phyloP scores from a whole-genome alignment of 2,329 filamentous ascomycete genomes.

The Cordyceps tenuipes region DNA sequence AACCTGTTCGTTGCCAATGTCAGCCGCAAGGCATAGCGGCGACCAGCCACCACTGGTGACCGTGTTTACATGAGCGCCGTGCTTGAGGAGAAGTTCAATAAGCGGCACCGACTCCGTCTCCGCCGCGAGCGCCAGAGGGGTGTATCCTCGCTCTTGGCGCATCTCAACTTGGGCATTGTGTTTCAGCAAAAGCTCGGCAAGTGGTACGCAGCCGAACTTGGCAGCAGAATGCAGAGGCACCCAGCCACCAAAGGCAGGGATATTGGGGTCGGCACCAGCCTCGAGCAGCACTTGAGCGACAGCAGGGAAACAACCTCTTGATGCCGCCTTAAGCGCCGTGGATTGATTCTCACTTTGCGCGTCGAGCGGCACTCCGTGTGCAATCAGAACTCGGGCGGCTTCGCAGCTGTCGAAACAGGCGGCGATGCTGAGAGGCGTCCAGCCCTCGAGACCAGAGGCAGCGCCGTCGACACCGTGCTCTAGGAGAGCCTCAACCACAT shows the following conservation, averaged over 20 bases:
- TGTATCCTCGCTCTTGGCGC: conserved; percentile 13
- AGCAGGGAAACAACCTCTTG: conserved; percentile 6
- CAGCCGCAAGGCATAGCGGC: conserved; percentile 23
- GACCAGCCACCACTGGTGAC: conserved; percentile 15
- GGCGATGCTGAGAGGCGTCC: conserved; percentile 13
- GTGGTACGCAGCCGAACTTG: conserved; percentile 8
- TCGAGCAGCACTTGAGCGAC: conserved; percentile 11
- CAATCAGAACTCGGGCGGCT: conserved; percentile 9
- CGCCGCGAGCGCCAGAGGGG: conserved; percentile 10
- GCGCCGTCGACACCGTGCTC: conserved; percentile 6
- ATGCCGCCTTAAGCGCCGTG: conserved; percentile 13
- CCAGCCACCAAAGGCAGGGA: conserved; percentile 9
- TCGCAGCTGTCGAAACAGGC: conserved; percentile 12
- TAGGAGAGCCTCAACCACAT: conserved; percentile 10
- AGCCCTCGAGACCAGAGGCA: conserved; percentile 10
- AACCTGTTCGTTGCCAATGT: conserved; percentile 7
- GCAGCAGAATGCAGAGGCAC: conserved; percentile 15
- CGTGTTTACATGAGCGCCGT: conserved; percentile 22
- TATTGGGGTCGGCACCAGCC: conserved; percentile 12
- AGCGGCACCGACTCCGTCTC: conserved; percentile 1
- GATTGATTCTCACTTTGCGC: conserved; percentile 10
- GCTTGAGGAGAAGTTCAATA: conserved; percentile 5
- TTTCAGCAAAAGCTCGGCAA: conserved; percentile 10
- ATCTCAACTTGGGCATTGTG: conserved; percentile 3
- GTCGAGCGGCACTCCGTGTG: conserved; percentile 6